Percentiles rank a stretch among this genome's conserved stretches.
Evolutionary conservation across 148 eudicot genomes (phyloP).

Genomic region (Silene latifolia): DNA sequence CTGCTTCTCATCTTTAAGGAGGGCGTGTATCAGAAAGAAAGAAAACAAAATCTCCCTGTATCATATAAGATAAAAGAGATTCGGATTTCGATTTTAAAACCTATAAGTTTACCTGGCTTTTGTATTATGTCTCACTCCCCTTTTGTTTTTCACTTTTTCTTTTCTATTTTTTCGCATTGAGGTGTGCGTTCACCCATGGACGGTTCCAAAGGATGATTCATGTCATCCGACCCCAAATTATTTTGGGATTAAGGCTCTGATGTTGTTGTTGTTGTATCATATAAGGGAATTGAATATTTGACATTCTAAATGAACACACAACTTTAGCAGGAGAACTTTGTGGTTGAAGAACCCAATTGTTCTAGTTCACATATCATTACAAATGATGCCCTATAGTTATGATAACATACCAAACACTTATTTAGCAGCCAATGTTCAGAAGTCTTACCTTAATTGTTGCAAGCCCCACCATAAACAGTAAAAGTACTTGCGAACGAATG

Average conservation of each 20-base stretch:
- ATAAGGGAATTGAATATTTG: neutral
- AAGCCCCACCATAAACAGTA: constrained; percentile 99
- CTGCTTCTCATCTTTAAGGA: neutral
- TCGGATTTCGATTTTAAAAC: too few relatives aligned
- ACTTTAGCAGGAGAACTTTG: neutral
- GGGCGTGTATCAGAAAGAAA: neutral
- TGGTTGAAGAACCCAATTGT: neutral
- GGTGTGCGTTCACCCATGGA: too few relatives aligned
- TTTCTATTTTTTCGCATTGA: too few relatives aligned
- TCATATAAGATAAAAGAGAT: too few relatives aligned
- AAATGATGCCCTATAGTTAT: neutral
- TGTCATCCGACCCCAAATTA: too few relatives aligned
- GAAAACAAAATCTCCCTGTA: neutral
- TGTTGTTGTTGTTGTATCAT: too few relatives aligned
- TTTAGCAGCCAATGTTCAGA: constrained; percentile 2
- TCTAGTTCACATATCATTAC: neutral
- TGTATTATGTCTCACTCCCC: too few relatives aligned
- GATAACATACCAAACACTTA: neutral
- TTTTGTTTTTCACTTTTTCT: too few relatives aligned
- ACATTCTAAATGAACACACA: neutral
- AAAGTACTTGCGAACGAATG: constrained; percentile 72
- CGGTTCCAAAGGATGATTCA: too few relatives aligned
- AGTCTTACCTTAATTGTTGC: constrained; percentile 73
- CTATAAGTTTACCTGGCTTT: too few relatives aligned
- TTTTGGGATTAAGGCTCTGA: too few relatives aligned